phyloP scores from a whole-genome alignment of 2,329 filamentous ascomycete genomes.

The Colletotrichum spinosum region DNA sequence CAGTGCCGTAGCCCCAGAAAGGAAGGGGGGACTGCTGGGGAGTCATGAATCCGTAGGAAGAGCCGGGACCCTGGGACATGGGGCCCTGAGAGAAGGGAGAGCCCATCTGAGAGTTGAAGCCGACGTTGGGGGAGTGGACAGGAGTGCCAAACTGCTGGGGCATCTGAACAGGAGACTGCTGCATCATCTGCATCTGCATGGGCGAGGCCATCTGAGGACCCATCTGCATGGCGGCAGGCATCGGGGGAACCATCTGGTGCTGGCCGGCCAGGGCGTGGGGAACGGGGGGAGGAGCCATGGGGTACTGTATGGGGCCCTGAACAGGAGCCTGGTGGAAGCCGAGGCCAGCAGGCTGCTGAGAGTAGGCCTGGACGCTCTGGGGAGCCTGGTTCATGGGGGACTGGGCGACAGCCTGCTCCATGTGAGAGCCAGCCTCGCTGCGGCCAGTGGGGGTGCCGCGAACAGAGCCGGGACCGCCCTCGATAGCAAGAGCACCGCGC shows the following conservation, averaged over 20 bases:
- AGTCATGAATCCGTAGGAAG: constrained; percentile 22
- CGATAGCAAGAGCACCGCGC: constrained; percentile 24
- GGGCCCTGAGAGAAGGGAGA: constrained; percentile 25
- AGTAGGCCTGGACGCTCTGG: constrained; percentile 10
- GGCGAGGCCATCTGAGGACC: constrained; percentile 10
- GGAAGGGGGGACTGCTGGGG: constrained; percentile 30
- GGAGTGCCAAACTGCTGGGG: background rate
- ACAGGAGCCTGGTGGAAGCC: constrained; percentile 1
- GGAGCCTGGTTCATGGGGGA: background rate
- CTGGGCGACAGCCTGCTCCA: background rate
- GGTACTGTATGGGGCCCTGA: constrained; percentile 25
- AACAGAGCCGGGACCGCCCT: constrained; percentile 20
- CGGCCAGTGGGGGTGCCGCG: constrained; percentile 17
- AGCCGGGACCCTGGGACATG: constrained; percentile 28
- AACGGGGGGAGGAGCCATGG: constrained; percentile 25
- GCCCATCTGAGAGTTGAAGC: constrained; percentile 17
- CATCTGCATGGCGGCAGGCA: constrained; percentile 4
- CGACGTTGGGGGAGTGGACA: constrained; percentile 7
- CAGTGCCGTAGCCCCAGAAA: constrained; percentile 35
- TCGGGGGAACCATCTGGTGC: constrained; percentile 27
- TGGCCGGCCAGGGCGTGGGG: background rate
- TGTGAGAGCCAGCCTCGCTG: constrained; percentile 8
- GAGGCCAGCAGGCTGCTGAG: constrained; percentile 4
- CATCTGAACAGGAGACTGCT: no score
- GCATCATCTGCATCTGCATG: background rate